These are phyloP conservation scores for Lasiosphaeria ovina DNA, from an alignment of 495 filamentous ascomycete species.

Conservation along the genomic window DNA sequence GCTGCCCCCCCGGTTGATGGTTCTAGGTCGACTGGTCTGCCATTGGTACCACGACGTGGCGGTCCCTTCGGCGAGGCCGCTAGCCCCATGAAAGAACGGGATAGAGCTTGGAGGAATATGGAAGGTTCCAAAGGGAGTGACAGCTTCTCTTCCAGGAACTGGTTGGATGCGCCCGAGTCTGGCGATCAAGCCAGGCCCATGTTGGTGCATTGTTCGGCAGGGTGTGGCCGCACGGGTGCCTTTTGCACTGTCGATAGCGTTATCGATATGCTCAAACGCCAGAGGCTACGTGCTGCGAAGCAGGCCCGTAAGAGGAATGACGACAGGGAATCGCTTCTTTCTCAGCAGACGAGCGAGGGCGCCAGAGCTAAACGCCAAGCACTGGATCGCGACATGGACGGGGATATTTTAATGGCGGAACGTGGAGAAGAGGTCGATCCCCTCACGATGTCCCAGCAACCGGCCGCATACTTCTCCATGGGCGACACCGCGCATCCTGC, in stretches of 20 bases:
- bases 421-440: constrained; percentile 14
- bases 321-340: constrained; percentile 34
- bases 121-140: background rate
- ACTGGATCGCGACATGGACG: constrained; percentile 34
- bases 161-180: constrained; percentile 54
- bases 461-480: background rate
- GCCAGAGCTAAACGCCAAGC: constrained; percentile 12
- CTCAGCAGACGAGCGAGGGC: constrained; percentile 11
- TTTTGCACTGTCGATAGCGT: constrained; percentile 97
- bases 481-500: background rate
- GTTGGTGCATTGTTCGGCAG: constrained; percentile 92
- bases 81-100: too few species aligned
- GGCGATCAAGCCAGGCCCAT: constrained; percentile 61
- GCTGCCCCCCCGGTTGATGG: constrained; percentile 38
- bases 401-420: constrained; percentile 40
- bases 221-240: constrained; percentile 91
- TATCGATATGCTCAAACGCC: constrained; percentile 86
- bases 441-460: constrained; percentile 11
- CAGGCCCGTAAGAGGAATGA: constrained; percentile 32
- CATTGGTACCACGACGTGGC: too few species aligned
- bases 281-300: constrained; percentile 46
- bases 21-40: constrained; percentile 32
- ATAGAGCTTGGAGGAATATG: background rate
- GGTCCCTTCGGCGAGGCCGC: too few species aligned
- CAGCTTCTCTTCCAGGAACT: constrained; percentile 25